Evolutionary conservation across 2,329 filamentous ascomycete genomes (phyloP), one percentile per base, ranked within the genome.

Genomic region (Endocalyx cinctus): DNA sequence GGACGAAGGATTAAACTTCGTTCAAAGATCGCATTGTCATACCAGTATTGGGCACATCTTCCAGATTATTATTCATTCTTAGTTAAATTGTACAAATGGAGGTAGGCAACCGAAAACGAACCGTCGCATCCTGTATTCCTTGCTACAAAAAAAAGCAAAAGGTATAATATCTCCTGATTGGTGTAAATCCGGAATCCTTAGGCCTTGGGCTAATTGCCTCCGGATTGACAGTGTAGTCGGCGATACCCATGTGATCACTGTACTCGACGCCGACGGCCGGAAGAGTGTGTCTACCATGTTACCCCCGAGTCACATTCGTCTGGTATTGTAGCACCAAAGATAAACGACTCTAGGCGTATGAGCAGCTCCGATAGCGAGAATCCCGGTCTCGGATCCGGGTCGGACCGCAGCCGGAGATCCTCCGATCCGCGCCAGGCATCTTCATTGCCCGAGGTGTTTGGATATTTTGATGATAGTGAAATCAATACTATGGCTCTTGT

Each of bases 141-240:
- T 46, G 43, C 23, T 44, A 44, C 29, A 42, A 26, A 8, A 34
- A 25, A 16, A 46, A 46, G 22, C 43, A 46, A 22, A 46, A 46
- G 27, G 43, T 44, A 37, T 5, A 33, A 14, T 31, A 29, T 10
- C 12, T 13, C 13, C 11, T 12, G 10, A 10, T 10, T 12, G n/a
- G n/a, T n/a, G n/a, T n/a, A n/a, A n/a, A n/a, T n/a, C n/a, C n/a
- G n/a, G n/a, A n/a, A n/a, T n/a, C n/a, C n/a, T n/a, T n/a, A n/a
- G n/a, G n/a, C n/a, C n/a, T n/a, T n/a, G n/a, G n/a, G n/a, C 31
- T 28, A 15, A 17, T 6, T 13, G 7, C 11, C 3, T 17, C 23
- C 18, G 16, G 17, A 12, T 13, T 17, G 16, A 29, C 12, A 46
- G 43, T 46, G 43, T 25, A 37, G 31, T 17, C 41, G 44, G 4